Base-by-base conservation (phyloP, 2,329 filamentous ascomycete genomes). In the Penicillium griseofulvum region DNA sequence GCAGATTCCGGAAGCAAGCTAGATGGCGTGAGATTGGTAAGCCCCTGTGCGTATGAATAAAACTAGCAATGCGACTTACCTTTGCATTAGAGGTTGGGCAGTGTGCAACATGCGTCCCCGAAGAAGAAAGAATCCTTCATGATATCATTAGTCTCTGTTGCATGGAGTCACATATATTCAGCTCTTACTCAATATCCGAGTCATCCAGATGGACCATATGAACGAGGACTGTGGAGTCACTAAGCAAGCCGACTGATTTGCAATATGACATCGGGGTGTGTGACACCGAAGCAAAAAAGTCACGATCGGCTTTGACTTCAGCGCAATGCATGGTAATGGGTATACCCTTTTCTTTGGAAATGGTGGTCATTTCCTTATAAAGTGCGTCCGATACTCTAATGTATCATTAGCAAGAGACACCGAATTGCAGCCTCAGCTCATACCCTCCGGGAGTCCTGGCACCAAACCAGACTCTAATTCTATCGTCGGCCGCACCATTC, bases 81-180 rank as follows among this genome's bases (percentile, higher is more conserved):
- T 82, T 83, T 28, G 74, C 72, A 58, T 83, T 83, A 52, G 76
- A 80, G 2, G 76, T 79, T 0, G 80, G 78, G 56, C 79, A 80
- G 64, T 83, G 80, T 6, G 79, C 78, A 5, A 82, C 77, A 31
- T 76, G 72, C 0, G 77, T 78, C 8, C 71, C 71, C 0, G 74
- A 74, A n/a, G 69, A 61, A 4, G 65, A 62, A 26, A 80, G 64
- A 2, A 76, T 65, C 26, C 49, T 51, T 44, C 3, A 5, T 22
- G 2, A 4, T 22, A 22, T 36, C 5, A 10, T 51, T 17, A 51
- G 49, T 12, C 11, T 24, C 12, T 5, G 3, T 17, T n/a, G 6
- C 5, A 14, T 19, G 12, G 11, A 10, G 16, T 5, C 26, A 22
- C 8, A 9, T 5, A 39, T 29, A 14, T 8, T 22, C 14, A 1